Evolutionary conservation across 495 filamentous ascomycete genomes (phyloP).

Genomic region (Acidiella bohemica): DNA sequence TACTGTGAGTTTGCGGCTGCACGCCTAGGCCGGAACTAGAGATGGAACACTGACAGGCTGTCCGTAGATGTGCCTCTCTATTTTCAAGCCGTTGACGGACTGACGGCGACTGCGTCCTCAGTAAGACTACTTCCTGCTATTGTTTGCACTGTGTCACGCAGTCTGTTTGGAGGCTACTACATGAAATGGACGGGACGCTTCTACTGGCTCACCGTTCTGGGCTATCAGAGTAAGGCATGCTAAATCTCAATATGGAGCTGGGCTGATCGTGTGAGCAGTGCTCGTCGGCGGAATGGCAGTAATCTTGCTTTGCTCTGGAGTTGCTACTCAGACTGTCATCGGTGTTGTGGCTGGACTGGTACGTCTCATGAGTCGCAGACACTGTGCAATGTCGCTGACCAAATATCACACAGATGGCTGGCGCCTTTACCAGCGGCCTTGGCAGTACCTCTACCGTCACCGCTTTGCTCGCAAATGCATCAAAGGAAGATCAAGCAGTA

Average conservation of each 20-base stretch:
- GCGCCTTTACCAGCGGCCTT: constrained; percentile 49
- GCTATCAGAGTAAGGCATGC: constrained; percentile 37
- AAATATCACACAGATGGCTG: no score
- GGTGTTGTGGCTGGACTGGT: neutral
- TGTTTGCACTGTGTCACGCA: constrained; percentile 48
- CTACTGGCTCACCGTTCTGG: constrained; percentile 56
- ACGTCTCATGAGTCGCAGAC: neutral
- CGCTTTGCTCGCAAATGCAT: constrained; percentile 53
- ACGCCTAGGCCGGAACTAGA: no score
- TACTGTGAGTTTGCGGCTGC: no score
- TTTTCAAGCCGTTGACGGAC: constrained; percentile 59
- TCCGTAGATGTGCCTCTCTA: constrained; percentile 68
- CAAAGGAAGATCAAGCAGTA: constrained; percentile 56
- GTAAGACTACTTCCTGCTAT: constrained; percentile 56
- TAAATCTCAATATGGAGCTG: constrained; percentile 49
- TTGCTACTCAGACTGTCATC: neutral
- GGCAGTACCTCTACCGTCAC: constrained; percentile 62
- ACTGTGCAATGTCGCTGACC: neutral
- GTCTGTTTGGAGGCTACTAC: constrained; percentile 51
- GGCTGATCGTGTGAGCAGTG: constrained; percentile 29
- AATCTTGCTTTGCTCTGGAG: no score
- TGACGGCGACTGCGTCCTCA: constrained; percentile 53
- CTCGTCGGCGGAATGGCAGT: neutral
- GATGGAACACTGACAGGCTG: no score
- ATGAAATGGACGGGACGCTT: constrained; percentile 70